A percentile compares a stretch with the other conserved stretches of the same genome.
phyloP scores from a whole-genome alignment of 176 grass and related monocot genomes.

The Lolium rigidum region DNA sequence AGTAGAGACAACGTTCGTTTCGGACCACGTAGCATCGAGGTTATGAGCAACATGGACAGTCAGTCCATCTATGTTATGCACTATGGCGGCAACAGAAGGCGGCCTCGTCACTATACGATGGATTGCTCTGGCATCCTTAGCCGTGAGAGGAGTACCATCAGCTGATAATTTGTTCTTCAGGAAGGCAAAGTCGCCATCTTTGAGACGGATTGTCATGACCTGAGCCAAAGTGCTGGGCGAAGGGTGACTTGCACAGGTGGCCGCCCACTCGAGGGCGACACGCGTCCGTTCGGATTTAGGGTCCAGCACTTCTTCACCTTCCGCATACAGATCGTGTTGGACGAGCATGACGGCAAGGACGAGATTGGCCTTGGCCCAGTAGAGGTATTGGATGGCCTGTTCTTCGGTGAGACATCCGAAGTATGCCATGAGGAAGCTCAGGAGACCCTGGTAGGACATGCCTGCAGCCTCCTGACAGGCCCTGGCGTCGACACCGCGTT shows the following conservation, averaged over 20 bases:
- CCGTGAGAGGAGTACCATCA: too few relatives aligned
- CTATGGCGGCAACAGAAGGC: too few relatives aligned
- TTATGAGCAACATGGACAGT: too few relatives aligned
- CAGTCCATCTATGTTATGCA: too few relatives aligned
- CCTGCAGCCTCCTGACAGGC: rapidly evolving
- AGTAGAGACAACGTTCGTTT: too few relatives aligned
- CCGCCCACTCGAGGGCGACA: background rate
- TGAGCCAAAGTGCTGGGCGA: background rate
- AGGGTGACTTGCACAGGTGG: background rate
- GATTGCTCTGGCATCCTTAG: too few relatives aligned
- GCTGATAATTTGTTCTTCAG: too few relatives aligned
- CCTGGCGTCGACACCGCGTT: too few relatives aligned
- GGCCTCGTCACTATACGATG: too few relatives aligned
- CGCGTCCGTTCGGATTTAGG: background rate
- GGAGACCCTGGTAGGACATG: rapidly evolving
- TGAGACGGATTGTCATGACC: background rate
- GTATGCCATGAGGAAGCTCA: background rate
- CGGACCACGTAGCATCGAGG: too few relatives aligned
- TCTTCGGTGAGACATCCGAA: background rate
- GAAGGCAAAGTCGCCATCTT: too few relatives aligned
- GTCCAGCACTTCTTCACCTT: background rate
- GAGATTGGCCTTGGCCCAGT: background rate
- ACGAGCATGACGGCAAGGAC: conserved; percentile 9
- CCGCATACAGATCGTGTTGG: background rate
- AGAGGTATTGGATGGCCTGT: background rate